Percentiles rank a stretch among this genome's conserved stretches.
phyloP scores from a whole-genome alignment of 73 alveolate species.

The Paramecium bursaria region DNA sequence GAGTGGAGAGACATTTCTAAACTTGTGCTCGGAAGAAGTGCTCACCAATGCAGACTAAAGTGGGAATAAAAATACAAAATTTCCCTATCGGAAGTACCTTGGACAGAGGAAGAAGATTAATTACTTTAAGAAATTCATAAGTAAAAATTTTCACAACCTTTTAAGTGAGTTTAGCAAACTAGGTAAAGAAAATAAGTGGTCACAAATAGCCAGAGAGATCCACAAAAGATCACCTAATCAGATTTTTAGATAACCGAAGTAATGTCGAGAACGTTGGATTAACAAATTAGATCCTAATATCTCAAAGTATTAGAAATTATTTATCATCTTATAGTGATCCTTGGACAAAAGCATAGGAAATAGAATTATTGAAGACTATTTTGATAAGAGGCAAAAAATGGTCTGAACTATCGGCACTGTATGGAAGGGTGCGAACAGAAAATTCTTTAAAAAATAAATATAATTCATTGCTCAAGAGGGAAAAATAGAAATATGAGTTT shows the following conservation, averaged over 20 bases:
- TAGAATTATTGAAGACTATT: constrained; percentile 45
- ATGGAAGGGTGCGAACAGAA: constrained; percentile 60
- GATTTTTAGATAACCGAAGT: constrained; percentile 30
- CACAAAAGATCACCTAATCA: constrained; percentile 32
- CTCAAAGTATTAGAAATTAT: constrained; percentile 34
- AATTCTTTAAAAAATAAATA: constrained; percentile 54
- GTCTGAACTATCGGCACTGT: constrained; percentile 38
- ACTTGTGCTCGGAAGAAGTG: constrained; percentile 47
- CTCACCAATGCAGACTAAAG: constrained; percentile 50
- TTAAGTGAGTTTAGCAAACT: constrained; percentile 25
- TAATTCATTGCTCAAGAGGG: constrained; percentile 20
- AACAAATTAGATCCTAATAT: constrained; percentile 37
- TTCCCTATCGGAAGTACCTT: constrained; percentile 46
- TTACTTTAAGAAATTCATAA: constrained; percentile 26
- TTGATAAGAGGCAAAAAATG: constrained; percentile 49
- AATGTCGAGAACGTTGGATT: constrained; percentile 64
- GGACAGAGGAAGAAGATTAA: constrained; percentile 50
- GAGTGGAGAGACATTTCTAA: constrained; percentile 60
- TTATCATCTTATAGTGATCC: constrained; percentile 53
- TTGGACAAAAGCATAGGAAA: constrained; percentile 55
- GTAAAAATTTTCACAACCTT: constrained; percentile 17
- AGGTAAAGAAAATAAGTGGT: constrained; percentile 55
- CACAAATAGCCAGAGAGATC: constrained; percentile 37
- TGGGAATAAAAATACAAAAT: constrained; percentile 63
- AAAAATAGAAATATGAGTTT: constrained; percentile 49